A percentile compares a stretch with the other conserved stretches of the same genome.
These are phyloP conservation scores for Globisporangium paroecandrum DNA, from an alignment of 352 stramenopile genomes.

Conservation along the genomic window DNA sequence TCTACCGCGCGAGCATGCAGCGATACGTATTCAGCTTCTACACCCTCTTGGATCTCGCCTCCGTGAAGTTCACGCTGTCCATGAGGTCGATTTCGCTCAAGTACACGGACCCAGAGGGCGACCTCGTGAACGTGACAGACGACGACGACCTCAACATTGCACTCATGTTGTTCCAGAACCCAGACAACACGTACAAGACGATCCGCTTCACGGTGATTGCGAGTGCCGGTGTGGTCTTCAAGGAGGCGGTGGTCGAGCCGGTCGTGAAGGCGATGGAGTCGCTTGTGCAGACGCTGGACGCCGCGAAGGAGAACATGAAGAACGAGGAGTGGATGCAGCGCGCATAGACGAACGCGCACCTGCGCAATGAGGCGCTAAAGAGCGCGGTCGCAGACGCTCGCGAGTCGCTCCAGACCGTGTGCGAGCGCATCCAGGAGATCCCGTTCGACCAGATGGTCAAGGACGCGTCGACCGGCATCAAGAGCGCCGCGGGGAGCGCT, in stretches of 20 bases:
- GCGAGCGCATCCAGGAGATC: constrained; percentile 68
- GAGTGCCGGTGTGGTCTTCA: constrained; percentile 57
- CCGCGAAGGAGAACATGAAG: constrained; percentile 74
- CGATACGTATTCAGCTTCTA: constrained; percentile 40
- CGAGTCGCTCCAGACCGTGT: constrained; percentile 42
- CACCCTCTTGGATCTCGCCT: constrained; percentile 47
- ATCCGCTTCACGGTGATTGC: constrained; percentile 64
- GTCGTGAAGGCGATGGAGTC: constrained; percentile 78
- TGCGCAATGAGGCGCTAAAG: constrained; percentile 47
- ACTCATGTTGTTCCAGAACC: constrained; percentile 48
- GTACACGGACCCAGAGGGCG: constrained; percentile 73
- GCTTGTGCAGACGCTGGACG: constrained; percentile 68
- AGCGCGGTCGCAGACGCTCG: constrained; percentile 46
- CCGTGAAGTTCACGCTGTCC: constrained; percentile 46
- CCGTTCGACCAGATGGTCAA: constrained; percentile 78
- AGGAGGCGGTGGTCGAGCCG: constrained; percentile 69
- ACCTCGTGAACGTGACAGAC: constrained; percentile 60
- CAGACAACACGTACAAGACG: constrained; percentile 32
- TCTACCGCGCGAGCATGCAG: constrained; percentile 58
- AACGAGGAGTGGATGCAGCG: constrained; percentile 52
- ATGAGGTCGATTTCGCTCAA: constrained; percentile 57
- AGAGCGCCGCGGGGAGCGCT: constrained; percentile 13
- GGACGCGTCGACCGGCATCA: constrained; percentile 32
- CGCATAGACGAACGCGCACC: constrained; percentile 40
- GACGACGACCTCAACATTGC: constrained; percentile 64